Conservation (phyloP, 441 rosid genomes). For the Populus hybrid region DNA sequence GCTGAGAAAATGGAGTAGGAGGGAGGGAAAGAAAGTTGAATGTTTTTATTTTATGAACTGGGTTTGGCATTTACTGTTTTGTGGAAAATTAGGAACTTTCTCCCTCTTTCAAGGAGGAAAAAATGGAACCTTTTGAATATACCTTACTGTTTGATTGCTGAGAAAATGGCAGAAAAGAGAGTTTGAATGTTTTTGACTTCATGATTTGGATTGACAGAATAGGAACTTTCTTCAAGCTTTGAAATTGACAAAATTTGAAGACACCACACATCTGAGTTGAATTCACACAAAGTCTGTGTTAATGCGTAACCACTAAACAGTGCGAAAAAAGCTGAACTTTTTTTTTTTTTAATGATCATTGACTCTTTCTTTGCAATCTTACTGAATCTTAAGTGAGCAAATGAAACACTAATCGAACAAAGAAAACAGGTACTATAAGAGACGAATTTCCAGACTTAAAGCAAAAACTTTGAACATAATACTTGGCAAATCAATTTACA, state of each 20-base stretch:
- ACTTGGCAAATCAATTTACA: not conserved
- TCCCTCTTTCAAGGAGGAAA: not conserved
- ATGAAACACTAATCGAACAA: not conserved
- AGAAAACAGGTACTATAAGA: not conserved
- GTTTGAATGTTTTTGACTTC: too few species aligned
- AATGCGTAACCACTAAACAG: too few species aligned
- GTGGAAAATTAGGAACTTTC: constrained; percentile 1
- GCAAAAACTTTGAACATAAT: not conserved
- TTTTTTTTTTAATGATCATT: not conserved
- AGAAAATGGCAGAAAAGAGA: too few species aligned
- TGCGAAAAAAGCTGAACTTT: too few species aligned
- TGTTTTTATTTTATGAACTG: not conserved
- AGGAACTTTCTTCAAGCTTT: not conserved
- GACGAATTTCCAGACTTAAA: not conserved
- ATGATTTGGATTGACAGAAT: too few species aligned
- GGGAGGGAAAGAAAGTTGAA: not conserved
- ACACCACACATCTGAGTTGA: not conserved
- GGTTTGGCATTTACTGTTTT: too few species aligned
- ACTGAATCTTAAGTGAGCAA: not conserved
- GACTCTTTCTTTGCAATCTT: not conserved
- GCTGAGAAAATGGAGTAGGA: constrained; percentile 12
- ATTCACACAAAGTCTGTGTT: not conserved
- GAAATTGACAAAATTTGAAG: not conserved
- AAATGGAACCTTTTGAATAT: too few species aligned
- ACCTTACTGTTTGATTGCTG: too few species aligned